phyloP scores from a whole-genome alignment of 495 filamentous ascomycete species.

The Neurospora sp. region DNA sequence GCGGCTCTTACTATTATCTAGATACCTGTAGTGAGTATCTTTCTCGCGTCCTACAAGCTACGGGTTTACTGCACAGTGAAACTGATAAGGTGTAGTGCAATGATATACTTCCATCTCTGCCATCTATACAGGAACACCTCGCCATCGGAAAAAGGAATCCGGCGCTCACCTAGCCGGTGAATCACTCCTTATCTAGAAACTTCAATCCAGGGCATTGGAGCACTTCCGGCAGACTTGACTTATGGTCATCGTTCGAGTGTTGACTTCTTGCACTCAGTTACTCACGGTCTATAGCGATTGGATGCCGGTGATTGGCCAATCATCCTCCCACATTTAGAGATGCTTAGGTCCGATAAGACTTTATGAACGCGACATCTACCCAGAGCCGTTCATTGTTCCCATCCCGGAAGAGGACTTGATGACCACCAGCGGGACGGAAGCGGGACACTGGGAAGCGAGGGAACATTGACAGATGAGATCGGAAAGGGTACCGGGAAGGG shows the following conservation, averaged over 20 bases:
- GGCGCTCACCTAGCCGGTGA: background rate
- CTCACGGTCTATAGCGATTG: background rate
- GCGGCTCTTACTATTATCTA: background rate
- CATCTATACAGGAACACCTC: background rate
- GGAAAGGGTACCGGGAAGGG: background rate
- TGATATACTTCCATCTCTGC: background rate
- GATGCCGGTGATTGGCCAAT: background rate
- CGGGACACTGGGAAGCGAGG: background rate
- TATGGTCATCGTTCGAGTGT: background rate
- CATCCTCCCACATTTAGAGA: background rate
- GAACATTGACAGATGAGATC: background rate
- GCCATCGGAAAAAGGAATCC: background rate
- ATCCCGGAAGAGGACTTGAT: background rate
- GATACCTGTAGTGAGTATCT: background rate
- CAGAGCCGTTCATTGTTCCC: background rate
- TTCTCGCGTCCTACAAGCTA: background rate
- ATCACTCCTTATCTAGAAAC: background rate
- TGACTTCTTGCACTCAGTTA: background rate
- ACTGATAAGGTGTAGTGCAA: background rate
- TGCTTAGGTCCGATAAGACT: background rate
- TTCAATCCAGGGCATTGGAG: background rate
- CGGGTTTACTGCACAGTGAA: background rate
- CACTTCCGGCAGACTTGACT: background rate
- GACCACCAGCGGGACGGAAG: background rate
- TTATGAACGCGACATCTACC: background rate